Evolutionary conservation across 257 asterid species (phyloP).

Genomic region (Petunia secreta): DNA sequence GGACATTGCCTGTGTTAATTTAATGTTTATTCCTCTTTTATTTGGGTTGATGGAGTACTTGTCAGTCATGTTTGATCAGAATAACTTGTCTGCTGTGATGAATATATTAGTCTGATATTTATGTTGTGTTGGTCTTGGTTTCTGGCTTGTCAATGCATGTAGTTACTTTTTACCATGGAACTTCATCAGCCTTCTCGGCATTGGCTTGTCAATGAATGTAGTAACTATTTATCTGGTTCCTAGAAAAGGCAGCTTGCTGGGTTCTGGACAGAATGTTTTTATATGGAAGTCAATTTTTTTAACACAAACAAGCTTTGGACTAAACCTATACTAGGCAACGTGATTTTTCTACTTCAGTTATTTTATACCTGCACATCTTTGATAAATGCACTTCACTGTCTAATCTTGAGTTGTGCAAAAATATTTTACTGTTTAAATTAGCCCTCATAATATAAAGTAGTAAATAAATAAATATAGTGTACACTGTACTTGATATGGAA

Average conservation of each 20-base stretch:
- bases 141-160: background rate
- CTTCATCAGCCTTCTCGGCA: background rate
- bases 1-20: background rate
- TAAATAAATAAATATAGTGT: too few species aligned
- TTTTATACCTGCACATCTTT: background rate
- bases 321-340: background rate
- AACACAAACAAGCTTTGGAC: too few species aligned
- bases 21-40: constrained; percentile 1
- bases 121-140: constrained; percentile 9
- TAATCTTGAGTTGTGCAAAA: background rate
- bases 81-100: constrained; percentile 5
- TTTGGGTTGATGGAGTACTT: background rate
- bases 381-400: background rate
- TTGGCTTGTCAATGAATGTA: background rate
- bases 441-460: too few species aligned
- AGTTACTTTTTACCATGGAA: background rate
- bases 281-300: too few species aligned
- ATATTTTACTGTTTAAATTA: too few species aligned
- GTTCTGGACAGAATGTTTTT: too few species aligned
- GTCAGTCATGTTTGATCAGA: constrained; percentile 4
- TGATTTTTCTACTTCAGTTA: background rate
- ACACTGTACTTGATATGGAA: too few species aligned
- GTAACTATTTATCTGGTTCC: too few species aligned
- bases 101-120: constrained; percentile 9
- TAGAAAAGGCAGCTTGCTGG: too few species aligned